Evolutionary conservation across 352 stramenopile species (phyloP).

Genomic region (Phytophthora crassamura): DNA sequence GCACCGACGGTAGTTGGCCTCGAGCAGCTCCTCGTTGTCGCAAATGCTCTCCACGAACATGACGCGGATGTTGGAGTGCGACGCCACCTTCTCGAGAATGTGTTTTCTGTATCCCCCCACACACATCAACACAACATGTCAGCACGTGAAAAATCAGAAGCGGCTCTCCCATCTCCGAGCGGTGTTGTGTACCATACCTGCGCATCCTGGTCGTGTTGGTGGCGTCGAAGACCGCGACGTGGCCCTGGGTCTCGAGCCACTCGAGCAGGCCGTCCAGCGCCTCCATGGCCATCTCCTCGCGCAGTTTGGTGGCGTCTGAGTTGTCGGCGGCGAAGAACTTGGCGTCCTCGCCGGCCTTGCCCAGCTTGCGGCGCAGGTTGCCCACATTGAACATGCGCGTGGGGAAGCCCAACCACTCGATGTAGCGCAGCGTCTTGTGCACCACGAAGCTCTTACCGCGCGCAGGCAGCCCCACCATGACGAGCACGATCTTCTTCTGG

Average conservation of each 20-base stretch:
- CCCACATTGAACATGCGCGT: constrained; percentile 97
- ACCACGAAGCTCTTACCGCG: constrained; percentile 97
- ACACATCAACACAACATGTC: neutral
- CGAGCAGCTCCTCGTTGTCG: constrained; percentile 91
- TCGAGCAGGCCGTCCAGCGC: constrained; percentile 90
- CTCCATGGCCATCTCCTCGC: constrained; percentile 91
- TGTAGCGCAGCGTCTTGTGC: constrained; percentile 93
- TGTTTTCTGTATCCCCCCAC: constrained; percentile 38
- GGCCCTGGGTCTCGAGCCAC: constrained; percentile 90
- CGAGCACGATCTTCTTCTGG: constrained; percentile 92
- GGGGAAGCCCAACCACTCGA: constrained; percentile 92
- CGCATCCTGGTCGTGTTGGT: constrained; percentile 94
- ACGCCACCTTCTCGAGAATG: constrained; percentile 71
- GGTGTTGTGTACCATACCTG: no score
- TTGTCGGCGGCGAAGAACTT: constrained; percentile 94
- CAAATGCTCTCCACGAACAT: constrained; percentile 97
- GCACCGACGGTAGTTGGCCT: constrained; percentile 91
- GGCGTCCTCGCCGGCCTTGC: constrained; percentile 73
- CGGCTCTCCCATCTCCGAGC: neutral
- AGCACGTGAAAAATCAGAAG: no score
- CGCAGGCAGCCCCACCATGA: constrained; percentile 94
- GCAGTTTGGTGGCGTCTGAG: constrained; percentile 73
- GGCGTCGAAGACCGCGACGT: constrained; percentile 96
- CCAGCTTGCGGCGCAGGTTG: constrained; percentile 89
- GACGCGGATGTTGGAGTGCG: constrained; percentile 78